Percentiles rank a stretch among this genome's conserved stretches.
Conservation (phyloP, 73 alveolate genomes). For the Paraurostyla sp. region DNA sequence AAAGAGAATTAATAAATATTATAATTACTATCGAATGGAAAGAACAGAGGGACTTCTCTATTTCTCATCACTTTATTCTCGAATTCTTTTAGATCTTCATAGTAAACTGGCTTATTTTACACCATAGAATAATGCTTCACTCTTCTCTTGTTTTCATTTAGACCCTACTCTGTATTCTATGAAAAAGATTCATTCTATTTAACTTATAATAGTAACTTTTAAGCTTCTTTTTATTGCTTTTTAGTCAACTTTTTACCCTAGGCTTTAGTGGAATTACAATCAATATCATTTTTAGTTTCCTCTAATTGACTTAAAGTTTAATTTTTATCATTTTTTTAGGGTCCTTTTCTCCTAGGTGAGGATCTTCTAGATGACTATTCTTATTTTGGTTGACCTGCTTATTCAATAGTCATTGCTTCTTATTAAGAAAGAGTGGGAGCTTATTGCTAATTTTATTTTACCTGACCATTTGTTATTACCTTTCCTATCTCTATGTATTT, state of each 20-base stretch:
- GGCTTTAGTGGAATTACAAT: too few relatives aligned
- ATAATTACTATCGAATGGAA: conserved; percentile 15
- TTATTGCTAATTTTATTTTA: background rate
- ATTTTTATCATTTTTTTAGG: too few relatives aligned
- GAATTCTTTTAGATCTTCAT: background rate
- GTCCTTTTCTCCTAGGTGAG: background rate
- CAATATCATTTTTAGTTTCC: too few relatives aligned
- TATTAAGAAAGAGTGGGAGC: background rate
- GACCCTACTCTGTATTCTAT: background rate
- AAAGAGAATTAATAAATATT: background rate
- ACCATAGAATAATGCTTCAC: conserved; percentile 37
- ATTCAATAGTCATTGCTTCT: background rate
- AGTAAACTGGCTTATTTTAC: conserved; percentile 35
- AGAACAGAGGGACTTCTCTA: conserved; percentile 22
- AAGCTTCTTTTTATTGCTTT: too few relatives aligned
- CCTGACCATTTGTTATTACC: conserved; percentile 1
- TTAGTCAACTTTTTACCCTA: too few relatives aligned
- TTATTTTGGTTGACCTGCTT: background rate
- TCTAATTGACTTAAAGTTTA: too few relatives aligned
- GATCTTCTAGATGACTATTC: background rate
- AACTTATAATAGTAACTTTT: too few relatives aligned
- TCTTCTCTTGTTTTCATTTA: background rate
- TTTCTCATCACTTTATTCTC: conserved; percentile 1
- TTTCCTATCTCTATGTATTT: conserved; percentile 69
- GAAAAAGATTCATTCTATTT: background rate